Evolutionary conservation across 192 early-diverging fungal genomes (phyloP).

Genomic region (Podila horticola): DNA sequence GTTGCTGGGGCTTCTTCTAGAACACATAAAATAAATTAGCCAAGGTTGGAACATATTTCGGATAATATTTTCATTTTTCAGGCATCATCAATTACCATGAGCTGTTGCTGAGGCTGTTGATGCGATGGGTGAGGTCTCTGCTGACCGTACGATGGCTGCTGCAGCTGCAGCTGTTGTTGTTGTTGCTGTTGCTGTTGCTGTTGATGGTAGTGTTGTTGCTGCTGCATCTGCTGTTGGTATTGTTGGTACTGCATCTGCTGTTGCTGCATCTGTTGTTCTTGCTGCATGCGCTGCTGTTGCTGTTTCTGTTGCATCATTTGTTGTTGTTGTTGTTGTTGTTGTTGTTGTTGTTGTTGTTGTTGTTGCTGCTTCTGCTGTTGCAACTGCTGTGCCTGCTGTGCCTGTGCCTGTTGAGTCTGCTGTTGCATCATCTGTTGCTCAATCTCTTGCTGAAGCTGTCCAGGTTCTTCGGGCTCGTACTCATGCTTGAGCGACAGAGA

Average conservation of each 20-base stretch:
- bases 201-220: constrained; percentile 52
- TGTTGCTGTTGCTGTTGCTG: constrained; percentile 53
- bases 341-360: constrained; percentile 18
- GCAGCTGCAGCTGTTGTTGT: constrained; percentile 35
- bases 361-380: constrained; percentile 27
- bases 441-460: constrained; percentile 42
- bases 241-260: constrained; percentile 61
- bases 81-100: background rate
- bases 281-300: constrained; percentile 51
- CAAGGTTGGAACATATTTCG: background rate
- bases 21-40: constrained; percentile 1
- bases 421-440: constrained; percentile 59
- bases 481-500: constrained; percentile 52
- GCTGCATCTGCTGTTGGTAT: constrained; percentile 56
- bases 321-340: constrained; percentile 21
- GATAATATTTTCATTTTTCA: too few species aligned
- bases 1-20: constrained; percentile 30
- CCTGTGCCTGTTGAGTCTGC: constrained; percentile 32
- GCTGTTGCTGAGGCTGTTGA: constrained; percentile 40
- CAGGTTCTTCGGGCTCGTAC: constrained; percentile 42
- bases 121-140: constrained; percentile 11
- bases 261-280: constrained; percentile 41
- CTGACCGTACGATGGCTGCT: constrained; percentile 23
- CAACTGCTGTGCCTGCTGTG: constrained; percentile 30
- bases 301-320: constrained; percentile 13